These are phyloP conservation scores for Colletotrichum sp. DNA, from an alignment of 2,329 filamentous ascomycete species.

Conservation along the genomic window DNA sequence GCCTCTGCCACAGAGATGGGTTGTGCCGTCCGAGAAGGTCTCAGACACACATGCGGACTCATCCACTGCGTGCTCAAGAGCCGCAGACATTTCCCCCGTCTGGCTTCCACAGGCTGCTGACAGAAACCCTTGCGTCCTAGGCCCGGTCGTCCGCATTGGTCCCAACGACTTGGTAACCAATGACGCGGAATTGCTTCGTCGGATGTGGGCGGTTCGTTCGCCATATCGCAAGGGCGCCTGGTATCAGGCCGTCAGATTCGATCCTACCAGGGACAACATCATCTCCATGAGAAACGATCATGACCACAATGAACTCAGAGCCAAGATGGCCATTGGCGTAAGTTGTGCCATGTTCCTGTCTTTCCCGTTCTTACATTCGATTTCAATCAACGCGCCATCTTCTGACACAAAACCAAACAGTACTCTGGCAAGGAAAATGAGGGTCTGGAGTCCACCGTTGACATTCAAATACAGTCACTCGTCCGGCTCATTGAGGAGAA, in stretches of 20 bases:
- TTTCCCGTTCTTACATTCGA: background rate
- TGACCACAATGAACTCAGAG: slow-evolving; percentile 46
- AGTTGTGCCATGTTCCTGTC: background rate
- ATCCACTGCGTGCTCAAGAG: background rate
- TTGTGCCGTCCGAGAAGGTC: background rate
- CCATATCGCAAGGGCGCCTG: slow-evolving; percentile 33
- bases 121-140: slow-evolving; percentile 23
- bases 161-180: slow-evolving; percentile 39
- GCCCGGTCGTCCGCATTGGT: slow-evolving; percentile 38
- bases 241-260: slow-evolving; percentile 43
- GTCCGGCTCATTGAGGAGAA: slow-evolving; percentile 52
- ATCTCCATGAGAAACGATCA: slow-evolving; percentile 37
- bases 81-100: background rate
- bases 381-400: background rate
- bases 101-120: slow-evolving; percentile 21
- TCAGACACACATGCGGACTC: slow-evolving; percentile 22
- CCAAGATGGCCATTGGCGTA: slow-evolving; percentile 53
- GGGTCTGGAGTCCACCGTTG: slow-evolving; percentile 53
- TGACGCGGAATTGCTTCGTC: slow-evolving; percentile 36
- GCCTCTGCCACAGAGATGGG: background rate
- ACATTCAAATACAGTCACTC: slow-evolving; percentile 49
- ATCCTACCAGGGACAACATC: slow-evolving; percentile 36
- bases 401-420: slow-evolving; percentile 27
- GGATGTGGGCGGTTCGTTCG: slow-evolving; percentile 37
- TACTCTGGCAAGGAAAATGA: slow-evolving; percentile 62